These are phyloP conservation scores for Coniochaeta ligniaria DNA, from an alignment of 2,329 filamentous ascomycete species.

Conservation along the genomic window DNA sequence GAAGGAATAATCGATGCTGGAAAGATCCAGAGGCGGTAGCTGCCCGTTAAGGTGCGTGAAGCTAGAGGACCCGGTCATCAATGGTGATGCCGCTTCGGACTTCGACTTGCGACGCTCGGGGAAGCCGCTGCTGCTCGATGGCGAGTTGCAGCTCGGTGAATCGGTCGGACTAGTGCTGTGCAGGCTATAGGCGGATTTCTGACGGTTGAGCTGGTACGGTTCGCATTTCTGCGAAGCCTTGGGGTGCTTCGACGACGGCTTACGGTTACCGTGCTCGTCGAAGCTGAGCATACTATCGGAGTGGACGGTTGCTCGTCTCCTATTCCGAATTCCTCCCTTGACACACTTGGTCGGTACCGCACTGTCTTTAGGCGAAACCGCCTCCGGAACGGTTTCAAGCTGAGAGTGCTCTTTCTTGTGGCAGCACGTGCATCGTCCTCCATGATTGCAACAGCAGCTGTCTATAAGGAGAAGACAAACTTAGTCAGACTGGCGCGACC, in stretches of 20 bases:
- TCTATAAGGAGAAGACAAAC: constrained; percentile 31
- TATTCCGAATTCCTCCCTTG: constrained; percentile 27
- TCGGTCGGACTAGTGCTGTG: constrained; percentile 35
- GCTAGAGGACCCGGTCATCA: constrained; percentile 34
- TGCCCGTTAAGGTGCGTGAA: constrained; percentile 46
- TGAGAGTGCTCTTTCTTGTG: constrained; percentile 52
- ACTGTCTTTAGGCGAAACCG: constrained; percentile 41
- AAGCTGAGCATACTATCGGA: constrained; percentile 53
- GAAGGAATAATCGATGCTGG: constrained; percentile 43
- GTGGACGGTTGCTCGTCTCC: constrained; percentile 48
- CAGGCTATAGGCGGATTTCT: constrained; percentile 48
- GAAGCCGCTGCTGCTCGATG: constrained; percentile 26
- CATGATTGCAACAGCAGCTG: constrained; percentile 65
- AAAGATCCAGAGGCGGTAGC: constrained; percentile 52
- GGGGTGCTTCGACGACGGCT: constrained; percentile 48
- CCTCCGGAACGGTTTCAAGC: constrained; percentile 58
- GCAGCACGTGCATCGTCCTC: constrained; percentile 57
- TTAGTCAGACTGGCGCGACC: constrained; percentile 20
- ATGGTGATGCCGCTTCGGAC: constrained; percentile 55
- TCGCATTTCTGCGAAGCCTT: constrained; percentile 35
- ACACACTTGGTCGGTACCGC: constrained; percentile 21
- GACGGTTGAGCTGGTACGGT: constrained; percentile 40
- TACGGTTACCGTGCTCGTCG: constrained; percentile 59
- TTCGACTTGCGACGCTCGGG: constrained; percentile 46
- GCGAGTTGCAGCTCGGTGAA: constrained; percentile 25